Base-by-base conservation (phyloP, 106 monocot species). In the Platanthera zijinensis region DNA sequence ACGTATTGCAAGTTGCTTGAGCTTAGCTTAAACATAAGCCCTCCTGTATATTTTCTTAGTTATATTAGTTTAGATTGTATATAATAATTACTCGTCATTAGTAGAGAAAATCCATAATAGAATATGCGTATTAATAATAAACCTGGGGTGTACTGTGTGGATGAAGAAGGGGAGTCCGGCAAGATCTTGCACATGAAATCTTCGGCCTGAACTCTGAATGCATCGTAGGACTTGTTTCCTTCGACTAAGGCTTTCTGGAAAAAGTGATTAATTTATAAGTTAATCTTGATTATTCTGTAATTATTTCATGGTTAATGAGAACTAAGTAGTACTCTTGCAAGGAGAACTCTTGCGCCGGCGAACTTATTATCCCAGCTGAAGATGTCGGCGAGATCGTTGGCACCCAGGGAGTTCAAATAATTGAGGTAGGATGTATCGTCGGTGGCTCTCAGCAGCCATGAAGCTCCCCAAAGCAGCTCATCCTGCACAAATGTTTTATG, bases 331-430 rank as follows among this genome's bases (percentile, higher is more conserved):
- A 85, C 90, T 69, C 78, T 78, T 22, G 86, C 7, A 5, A 86
- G 77, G 48, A 88, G 88, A 5, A 88, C 80, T 14, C 80, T 46
- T 2, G 91, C 86, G 17, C 91, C 88, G 5, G 84, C 79, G 18
- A 72, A 78, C 66, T 91, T 91, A 80, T 88, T 82, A 50, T 91
- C 91, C 88, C 88, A 91, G 75, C 91, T 88, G 51, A 88, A 86
- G 47, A 86, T 85, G 32, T 88, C 84, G 0, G 77, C 67, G 14
- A 71, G 78, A 18, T 80, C 79, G 54, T 80, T 80, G 39, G 76
- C 77, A 3, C 84, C 86, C 2, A 91, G 80, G 48, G 91, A 86
- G n/a, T 80, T 62, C 19, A 79, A 32, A 22, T 82, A 82, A 13
- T 48, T 78, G 2, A 88, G 10, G 39, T 88, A 88, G 5, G 84